Evolutionary conservation across 441 rosid species (phyloP).

Genomic region (Syzygium malaccense): DNA sequence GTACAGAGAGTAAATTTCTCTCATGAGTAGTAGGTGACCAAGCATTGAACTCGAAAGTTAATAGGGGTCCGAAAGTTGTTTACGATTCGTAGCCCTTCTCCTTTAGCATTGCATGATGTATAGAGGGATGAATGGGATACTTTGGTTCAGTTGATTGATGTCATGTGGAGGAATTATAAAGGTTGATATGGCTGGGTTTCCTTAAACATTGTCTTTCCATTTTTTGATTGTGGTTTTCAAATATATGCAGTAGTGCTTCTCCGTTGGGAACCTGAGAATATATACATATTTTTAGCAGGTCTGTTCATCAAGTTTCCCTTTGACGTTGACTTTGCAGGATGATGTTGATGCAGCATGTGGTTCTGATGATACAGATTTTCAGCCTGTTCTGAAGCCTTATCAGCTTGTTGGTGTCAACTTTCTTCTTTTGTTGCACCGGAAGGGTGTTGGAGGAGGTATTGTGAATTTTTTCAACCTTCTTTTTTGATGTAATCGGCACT

Average conservation of each 20-base stretch:
- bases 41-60: background rate
- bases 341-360: constrained; percentile 83
- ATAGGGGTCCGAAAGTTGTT: background rate
- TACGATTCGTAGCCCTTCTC: background rate
- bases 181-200: background rate
- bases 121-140: background rate
- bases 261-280: background rate
- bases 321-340: constrained; percentile 30
- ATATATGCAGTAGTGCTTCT: background rate
- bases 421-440: constrained; percentile 79
- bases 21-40: background rate
- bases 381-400: constrained; percentile 89
- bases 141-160: background rate
- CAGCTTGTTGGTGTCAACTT: constrained; percentile 95
- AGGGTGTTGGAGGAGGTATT: constrained; percentile 89
- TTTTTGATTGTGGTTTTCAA: background rate
- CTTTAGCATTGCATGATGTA: background rate
- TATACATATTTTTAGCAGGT: background rate
- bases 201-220: background rate
- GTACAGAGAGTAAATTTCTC: background rate
- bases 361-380: constrained; percentile 62
- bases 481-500: background rate
- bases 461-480: background rate
- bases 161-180: background rate
- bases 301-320: background rate